These are phyloP conservation scores for Kickxella alabastrina DNA, from an alignment of 192 early-diverging fungal genomes.

Conservation along the genomic window DNA sequence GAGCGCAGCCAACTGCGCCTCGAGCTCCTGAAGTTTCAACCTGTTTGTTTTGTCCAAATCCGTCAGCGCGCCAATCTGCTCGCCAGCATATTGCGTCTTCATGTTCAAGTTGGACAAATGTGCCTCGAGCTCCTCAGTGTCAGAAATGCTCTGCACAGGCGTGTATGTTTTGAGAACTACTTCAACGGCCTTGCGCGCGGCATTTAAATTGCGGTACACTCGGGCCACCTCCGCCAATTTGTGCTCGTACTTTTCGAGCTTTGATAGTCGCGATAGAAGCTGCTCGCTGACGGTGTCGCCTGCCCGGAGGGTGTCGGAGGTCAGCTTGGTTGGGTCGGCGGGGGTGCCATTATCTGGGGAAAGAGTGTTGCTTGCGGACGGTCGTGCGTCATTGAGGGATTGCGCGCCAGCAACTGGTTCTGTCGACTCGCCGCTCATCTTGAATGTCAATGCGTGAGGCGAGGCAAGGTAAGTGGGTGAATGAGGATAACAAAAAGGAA, in stretches of 20 bases:
- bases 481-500: too few relatives aligned
- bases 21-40: constrained; percentile 26
- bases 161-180: constrained; percentile 35
- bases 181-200: constrained; percentile 47
- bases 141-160: constrained; percentile 49
- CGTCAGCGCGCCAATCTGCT: constrained; percentile 47
- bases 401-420: background rate
- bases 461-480: background rate
- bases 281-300: constrained; percentile 31
- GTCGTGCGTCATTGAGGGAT: background rate
- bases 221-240: constrained; percentile 47
- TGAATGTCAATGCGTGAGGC: background rate
- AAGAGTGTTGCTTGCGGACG: constrained; percentile 2
- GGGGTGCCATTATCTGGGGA: background rate
- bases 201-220: constrained; percentile 45
- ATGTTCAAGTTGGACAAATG: constrained; percentile 39
- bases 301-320: constrained; percentile 17
- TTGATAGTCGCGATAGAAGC: constrained; percentile 18
- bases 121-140: constrained; percentile 49
- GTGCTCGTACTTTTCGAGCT: constrained; percentile 51
- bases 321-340: constrained; percentile 1
- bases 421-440: constrained; percentile 8
- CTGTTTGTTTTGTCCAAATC: constrained; percentile 41
- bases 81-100: constrained; percentile 44
- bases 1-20: constrained; percentile 7